These are phyloP conservation scores for Elsinoe arachidis DNA, from an alignment of 2,329 filamentous ascomycete genomes.

Conservation along the genomic window DNA sequence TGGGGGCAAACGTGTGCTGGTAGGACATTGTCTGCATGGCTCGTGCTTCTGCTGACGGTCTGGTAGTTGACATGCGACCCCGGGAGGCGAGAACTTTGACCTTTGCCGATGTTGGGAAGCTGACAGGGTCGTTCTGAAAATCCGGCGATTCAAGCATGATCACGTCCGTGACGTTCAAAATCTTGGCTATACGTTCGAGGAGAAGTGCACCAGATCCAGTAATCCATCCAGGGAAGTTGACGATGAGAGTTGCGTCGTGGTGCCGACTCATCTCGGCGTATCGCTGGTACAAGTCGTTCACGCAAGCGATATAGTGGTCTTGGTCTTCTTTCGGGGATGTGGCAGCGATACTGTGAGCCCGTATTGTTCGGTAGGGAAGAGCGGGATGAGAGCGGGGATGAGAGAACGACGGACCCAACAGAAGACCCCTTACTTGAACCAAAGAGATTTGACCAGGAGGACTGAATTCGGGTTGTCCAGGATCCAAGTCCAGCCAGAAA, in stretches of 20 bases:
- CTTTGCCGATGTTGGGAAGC: background rate
- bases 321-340: constrained; percentile 58
- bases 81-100: background rate
- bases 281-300: constrained; percentile 51
- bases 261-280: constrained; percentile 43
- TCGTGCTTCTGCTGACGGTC: constrained; percentile 57
- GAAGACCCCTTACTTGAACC: constrained; percentile 49
- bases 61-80: background rate
- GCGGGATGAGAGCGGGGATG: constrained; percentile 39
- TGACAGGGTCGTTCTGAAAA: background rate
- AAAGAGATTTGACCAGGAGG: constrained; percentile 63
- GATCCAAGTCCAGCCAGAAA: constrained; percentile 65
- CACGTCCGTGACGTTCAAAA: constrained; percentile 50
- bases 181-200: constrained; percentile 48
- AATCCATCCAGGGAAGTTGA: constrained; percentile 70
- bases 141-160: constrained; percentile 55
- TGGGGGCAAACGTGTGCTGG: constrained; percentile 48
- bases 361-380: constrained; percentile 29
- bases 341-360: constrained; percentile 59
- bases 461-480: constrained; percentile 67
- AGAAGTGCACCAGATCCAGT: constrained; percentile 61
- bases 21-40: constrained; percentile 75
- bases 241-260: constrained; percentile 48
- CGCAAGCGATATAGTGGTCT: constrained; percentile 57
- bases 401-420: constrained; percentile 60